Base-by-base conservation (phyloP, 257 asterid genomes). In the Nicotiana tomentosiformis region DNA sequence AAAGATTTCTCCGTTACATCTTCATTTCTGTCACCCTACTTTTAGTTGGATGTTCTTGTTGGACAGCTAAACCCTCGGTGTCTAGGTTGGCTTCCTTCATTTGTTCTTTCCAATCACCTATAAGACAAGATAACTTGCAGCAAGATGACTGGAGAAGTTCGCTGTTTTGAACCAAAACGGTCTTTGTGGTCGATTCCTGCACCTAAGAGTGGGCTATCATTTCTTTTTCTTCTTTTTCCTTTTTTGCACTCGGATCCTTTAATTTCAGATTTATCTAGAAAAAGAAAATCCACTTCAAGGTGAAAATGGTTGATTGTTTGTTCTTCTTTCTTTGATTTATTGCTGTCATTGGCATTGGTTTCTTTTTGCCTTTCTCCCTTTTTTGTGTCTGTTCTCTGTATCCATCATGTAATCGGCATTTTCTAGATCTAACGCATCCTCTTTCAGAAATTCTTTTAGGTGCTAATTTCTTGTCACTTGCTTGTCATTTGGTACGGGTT, bases 101-200 rank as follows among this genome's bases (percentile, higher is more conserved):
- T 61, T 26, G 26, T 76, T 51, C 80, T 51, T 53, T 51, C 46
- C 64, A 29, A 76, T 51, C 64, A 51, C 80, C 80, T 26, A 15
- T 26, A 76, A 29, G 62, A 51, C 64, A 14, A 74, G 80, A 51
- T 74, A 51, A 46, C 64, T 74, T 51, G 46, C 46, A 26, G 46
- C 43, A 51, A 26, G 64, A 51, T 76, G 80, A 76, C 80, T 7
- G 64, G 80, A 51, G 80, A 76, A 51, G 46, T 76, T 76, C 10
- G 80, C 64, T 76, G 64, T 58, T 76, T 51, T 76, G 80, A 26
- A 51, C 80, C 43, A 26, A 76, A 58, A 35, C 15, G 1, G 29
- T 7, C 80, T 51, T 26, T 76, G 43, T 76, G 80, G 80, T 39
- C 80, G 9, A 26, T 29, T 56, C 80, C 46, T 15, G 46, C 10